phyloP scores from a whole-genome alignment of 1,284 basidiomycete genomes.

The Cryptococcus sp. region DNA sequence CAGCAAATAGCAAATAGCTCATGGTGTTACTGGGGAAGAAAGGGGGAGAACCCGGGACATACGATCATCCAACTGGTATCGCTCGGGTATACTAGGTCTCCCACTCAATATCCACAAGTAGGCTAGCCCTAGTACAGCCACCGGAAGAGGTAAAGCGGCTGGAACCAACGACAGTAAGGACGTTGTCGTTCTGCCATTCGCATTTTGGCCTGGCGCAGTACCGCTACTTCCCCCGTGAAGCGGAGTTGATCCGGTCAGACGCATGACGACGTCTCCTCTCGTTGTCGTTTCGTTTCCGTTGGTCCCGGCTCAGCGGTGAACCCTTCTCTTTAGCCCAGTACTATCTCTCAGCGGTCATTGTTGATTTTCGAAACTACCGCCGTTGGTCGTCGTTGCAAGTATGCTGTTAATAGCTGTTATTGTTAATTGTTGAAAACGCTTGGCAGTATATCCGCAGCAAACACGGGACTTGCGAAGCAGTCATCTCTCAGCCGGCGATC shows the following conservation, averaged over 20 bases:
- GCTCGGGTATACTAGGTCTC: constrained; percentile 16
- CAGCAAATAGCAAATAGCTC: too few species aligned
- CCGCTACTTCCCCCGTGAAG: too few species aligned
- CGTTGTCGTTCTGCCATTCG: constrained; percentile 6
- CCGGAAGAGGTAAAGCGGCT: constrained; percentile 9
- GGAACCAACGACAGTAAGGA: constrained; percentile 6
- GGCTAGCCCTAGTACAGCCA: constrained; percentile 9
- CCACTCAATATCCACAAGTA: constrained; percentile 12
- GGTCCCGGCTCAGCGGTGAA: too few species aligned
- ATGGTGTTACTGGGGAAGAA: too few species aligned
- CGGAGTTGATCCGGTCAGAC: background rate
- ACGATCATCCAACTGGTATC: constrained; percentile 17
- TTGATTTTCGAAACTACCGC: too few species aligned
- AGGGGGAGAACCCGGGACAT: constrained; percentile 5
- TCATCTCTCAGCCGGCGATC: too few species aligned
- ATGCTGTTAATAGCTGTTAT: background rate
- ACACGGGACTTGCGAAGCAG: too few species aligned
- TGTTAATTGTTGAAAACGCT: background rate
- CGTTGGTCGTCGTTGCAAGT: too few species aligned
- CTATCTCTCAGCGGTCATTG: too few species aligned
- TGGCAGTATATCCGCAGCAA: too few species aligned
- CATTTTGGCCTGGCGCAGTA: background rate
- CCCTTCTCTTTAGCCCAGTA: too few species aligned
- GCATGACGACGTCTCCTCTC: background rate
- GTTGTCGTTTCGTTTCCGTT: background rate